Conservation (phyloP, 2,329 filamentous ascomycete genomes). For the Aspergillus ustus region DNA sequence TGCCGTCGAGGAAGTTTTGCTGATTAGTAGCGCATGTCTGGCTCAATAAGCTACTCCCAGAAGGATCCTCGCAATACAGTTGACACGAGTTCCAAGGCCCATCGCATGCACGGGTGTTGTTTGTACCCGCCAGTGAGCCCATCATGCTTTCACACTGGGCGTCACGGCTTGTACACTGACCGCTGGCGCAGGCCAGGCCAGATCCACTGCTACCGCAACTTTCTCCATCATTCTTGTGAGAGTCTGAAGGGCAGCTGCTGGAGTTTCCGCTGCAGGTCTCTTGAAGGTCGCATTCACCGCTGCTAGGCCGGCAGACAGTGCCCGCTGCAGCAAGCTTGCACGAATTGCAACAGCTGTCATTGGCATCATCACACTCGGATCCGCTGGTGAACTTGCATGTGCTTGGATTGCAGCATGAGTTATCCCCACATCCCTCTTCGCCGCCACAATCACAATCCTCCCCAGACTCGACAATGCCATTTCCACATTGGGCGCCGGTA, state of each 20-base stretch:
- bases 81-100: constrained; percentile 65
- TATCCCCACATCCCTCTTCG: constrained; percentile 68
- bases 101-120: constrained; percentile 81
- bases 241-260: constrained; percentile 75
- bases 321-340: constrained; percentile 56
- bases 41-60: constrained; percentile 41
- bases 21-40: constrained; percentile 66
- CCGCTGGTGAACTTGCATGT: constrained; percentile 82
- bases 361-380: constrained; percentile 72
- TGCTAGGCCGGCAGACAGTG: constrained; percentile 79
- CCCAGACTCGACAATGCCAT: constrained; percentile 92
- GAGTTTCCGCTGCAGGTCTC: constrained; percentile 78
- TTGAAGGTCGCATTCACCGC: constrained; percentile 79
- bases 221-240: constrained; percentile 70
- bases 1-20: constrained; percentile 94
- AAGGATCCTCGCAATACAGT: constrained; percentile 71
- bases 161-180: constrained; percentile 92
- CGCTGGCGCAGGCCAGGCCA: constrained; percentile 79
- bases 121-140: constrained; percentile 72
- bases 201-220: constrained; percentile 64
- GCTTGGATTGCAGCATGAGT: constrained; percentile 79
- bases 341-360: constrained; percentile 51
- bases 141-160: constrained; percentile 86
- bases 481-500: constrained; percentile 84
- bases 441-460: constrained; percentile 98